Evolutionary conservation across 148 eudicot genomes (phyloP).

Genomic region (Amaranthus palmeri): DNA sequence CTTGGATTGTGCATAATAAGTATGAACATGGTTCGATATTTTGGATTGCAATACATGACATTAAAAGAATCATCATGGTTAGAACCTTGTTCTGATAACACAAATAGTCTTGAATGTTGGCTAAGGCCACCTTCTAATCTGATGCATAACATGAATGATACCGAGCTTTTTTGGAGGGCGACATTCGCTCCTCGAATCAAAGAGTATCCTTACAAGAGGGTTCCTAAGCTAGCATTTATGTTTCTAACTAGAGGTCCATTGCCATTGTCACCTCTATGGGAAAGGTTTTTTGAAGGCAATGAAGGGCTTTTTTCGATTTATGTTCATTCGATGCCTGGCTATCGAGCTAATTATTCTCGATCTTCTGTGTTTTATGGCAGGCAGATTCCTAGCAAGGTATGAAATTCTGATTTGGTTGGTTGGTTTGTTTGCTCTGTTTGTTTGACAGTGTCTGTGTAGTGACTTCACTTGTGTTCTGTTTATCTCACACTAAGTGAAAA

Average conservation of each 20-base stretch:
- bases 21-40: slow-evolving; percentile 34
- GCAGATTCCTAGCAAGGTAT: slow-evolving; percentile 50
- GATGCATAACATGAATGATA: slow-evolving; percentile 43
- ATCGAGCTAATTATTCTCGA: slow-evolving; percentile 27
- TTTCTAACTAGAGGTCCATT: slow-evolving; percentile 45
- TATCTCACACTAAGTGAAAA: background rate
- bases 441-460: background rate
- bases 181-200: slow-evolving; percentile 37
- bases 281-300: slow-evolving; percentile 36
- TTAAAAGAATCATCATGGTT: slow-evolving; percentile 7
- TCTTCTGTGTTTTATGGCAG: slow-evolving; percentile 43
- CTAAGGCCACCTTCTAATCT: slow-evolving; percentile 30
- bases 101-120: slow-evolving; percentile 30
- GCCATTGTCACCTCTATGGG: slow-evolving; percentile 48
- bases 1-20: slow-evolving; percentile 38
- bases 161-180: slow-evolving; percentile 50
- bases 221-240: slow-evolving; percentile 49
- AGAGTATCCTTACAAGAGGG: slow-evolving; percentile 38
- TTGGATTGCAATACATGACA: slow-evolving; percentile 19
- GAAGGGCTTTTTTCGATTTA: slow-evolving; percentile 38
- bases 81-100: slow-evolving; percentile 21
- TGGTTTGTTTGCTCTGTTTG: slow-evolving; percentile 1
- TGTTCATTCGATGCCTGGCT: slow-evolving; percentile 39
- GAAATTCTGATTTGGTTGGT: background rate
- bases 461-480: background rate